Conservation (phyloP, 2,329 filamentous ascomycete species). For the Calonectria henricotiae region DNA sequence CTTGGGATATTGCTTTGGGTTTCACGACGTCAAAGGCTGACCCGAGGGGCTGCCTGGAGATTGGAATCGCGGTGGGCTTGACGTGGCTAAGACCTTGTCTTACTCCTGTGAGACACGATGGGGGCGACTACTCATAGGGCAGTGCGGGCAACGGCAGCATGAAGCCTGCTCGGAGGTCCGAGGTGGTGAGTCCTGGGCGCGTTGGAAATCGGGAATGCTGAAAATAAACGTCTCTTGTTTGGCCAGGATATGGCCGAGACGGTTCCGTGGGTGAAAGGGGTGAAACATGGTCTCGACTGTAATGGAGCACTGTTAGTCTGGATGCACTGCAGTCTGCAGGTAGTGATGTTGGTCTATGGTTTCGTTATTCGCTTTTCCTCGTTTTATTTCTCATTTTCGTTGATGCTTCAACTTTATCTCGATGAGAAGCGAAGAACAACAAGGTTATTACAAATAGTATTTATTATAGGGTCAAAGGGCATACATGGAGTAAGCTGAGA, state of each 20-base stretch:
- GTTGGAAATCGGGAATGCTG: background rate
- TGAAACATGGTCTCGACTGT: background rate
- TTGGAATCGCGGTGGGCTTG: slow-evolving; percentile 2
- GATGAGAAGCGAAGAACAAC: background rate
- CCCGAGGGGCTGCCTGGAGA: background rate
- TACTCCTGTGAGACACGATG: background rate
- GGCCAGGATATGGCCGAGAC: background rate
- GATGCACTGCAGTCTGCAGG: too few species aligned
- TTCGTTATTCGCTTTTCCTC: background rate
- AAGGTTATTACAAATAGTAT: too few species aligned
- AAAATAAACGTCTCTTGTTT: background rate
- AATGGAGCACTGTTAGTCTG: too few species aligned
- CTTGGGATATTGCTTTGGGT: background rate
- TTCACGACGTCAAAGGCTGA: background rate
- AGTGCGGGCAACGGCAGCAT: background rate
- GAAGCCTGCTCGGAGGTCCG: background rate
- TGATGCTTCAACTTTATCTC: too few species aligned
- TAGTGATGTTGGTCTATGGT: too few species aligned
- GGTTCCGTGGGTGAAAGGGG: background rate
- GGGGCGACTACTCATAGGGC: background rate
- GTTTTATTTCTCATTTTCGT: background rate
- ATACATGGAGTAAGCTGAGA: slow-evolving; percentile 1
- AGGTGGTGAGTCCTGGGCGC: background rate
- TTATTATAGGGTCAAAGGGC: too few species aligned
- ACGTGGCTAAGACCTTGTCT: slow-evolving; percentile 3